Conservation (phyloP, 2,329 filamentous ascomycete species). For the Trichoderma oligosporum region DNA sequence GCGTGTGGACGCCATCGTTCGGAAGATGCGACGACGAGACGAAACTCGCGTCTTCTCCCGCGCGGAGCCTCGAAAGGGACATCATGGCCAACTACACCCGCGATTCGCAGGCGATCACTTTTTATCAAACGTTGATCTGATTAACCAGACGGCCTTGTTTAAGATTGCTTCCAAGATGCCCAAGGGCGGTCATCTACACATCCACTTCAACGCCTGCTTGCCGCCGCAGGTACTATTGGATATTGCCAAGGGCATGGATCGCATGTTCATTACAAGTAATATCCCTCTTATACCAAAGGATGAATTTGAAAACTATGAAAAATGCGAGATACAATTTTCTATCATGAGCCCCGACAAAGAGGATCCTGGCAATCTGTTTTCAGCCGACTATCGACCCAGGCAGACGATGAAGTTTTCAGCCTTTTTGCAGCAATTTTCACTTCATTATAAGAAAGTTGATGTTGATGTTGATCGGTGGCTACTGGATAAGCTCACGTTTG, state of each 20-base stretch:
- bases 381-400: slow-evolving; percentile 42
- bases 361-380: slow-evolving; percentile 47
- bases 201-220: slow-evolving; percentile 75
- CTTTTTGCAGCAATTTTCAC: slow-evolving; percentile 39
- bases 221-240: slow-evolving; percentile 56
- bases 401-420: slow-evolving; percentile 42
- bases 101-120: slow-evolving; percentile 55
- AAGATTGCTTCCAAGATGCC: slow-evolving; percentile 57
- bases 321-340: slow-evolving; percentile 61
- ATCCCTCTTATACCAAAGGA: slow-evolving; percentile 41
- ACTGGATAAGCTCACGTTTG: slow-evolving; percentile 58
- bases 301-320: slow-evolving; percentile 43
- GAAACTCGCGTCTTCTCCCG: slow-evolving; percentile 34
- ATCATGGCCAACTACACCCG: slow-evolving; percentile 42
- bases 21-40: slow-evolving; percentile 37
- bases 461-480: slow-evolving; percentile 51
- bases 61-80: slow-evolving; percentile 34
- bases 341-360: slow-evolving; percentile 40
- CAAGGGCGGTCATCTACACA: slow-evolving; percentile 69
- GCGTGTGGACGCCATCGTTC: slow-evolving; percentile 40
- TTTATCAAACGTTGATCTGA: slow-evolving; percentile 51
- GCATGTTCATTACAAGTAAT: slow-evolving; percentile 66
- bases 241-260: slow-evolving; percentile 51
- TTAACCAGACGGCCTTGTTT: slow-evolving; percentile 55
- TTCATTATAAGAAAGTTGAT: slow-evolving; percentile 26